These are phyloP conservation scores for Flaveria sonorensis DNA, from an alignment of 129 eudicot species.

Conservation along the genomic window DNA sequence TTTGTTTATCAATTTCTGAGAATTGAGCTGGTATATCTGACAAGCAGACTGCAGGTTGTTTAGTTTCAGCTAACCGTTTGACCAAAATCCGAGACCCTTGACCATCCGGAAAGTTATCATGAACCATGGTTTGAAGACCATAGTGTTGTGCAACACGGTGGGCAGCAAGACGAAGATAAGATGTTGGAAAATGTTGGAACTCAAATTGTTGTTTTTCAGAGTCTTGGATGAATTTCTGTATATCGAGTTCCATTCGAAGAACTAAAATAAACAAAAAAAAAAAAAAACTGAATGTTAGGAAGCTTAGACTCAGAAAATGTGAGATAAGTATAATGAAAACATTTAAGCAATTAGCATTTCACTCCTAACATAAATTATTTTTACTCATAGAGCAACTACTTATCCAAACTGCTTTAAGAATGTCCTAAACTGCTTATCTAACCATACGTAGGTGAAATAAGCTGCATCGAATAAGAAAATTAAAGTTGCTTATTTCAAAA, in stretches of 20 bases:
- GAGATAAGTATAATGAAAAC: neutral
- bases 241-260: constrained; percentile 92
- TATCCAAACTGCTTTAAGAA: neutral
- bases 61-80: constrained; percentile 54
- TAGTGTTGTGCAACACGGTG: constrained; percentile 98
- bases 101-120: constrained; percentile 63
- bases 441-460: neutral
- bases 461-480: too few species aligned
- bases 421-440: neutral
- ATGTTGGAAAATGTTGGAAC: constrained; percentile 91
- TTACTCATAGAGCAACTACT: neutral
- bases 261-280: constrained; percentile 44
- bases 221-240: constrained; percentile 75
- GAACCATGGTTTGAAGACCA: constrained; percentile 74
- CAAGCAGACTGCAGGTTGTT: constrained; percentile 60
- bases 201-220: constrained; percentile 73
- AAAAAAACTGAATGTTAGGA: constrained; percentile 3
- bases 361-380: neutral
- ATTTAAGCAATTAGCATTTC: neutral
- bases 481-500: neutral
- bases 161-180: constrained; percentile 97
- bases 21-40: constrained; percentile 73
- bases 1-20: constrained; percentile 62
- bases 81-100: constrained; percentile 73
- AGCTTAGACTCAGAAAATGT: neutral